phyloP scores from a whole-genome alignment of 164 flowering plant species.

The Umbilicus rupestris region DNA sequence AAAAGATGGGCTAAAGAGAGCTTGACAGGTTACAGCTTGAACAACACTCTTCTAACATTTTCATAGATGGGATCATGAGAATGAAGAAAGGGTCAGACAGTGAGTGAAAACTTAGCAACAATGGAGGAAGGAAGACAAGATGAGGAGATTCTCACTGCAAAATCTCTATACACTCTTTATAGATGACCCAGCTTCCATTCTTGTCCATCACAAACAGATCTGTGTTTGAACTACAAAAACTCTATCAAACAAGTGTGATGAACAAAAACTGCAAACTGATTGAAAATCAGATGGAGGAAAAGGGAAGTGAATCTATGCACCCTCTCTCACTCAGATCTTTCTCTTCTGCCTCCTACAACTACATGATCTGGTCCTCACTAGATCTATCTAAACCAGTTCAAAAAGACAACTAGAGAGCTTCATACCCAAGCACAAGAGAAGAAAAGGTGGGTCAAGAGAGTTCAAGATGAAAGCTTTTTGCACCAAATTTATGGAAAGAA shows the following conservation, averaged over 20 bases:
- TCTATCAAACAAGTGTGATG: not conserved
- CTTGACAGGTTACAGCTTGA: not conserved
- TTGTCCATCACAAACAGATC: not conserved
- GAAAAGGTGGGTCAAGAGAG: not conserved
- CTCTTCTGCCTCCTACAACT: not conserved
- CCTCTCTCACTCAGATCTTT: not conserved
- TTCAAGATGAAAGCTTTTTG: not conserved
- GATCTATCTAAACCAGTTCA: not conserved
- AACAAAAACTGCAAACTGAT: not conserved
- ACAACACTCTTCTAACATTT: not conserved
- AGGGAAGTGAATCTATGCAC: not conserved
- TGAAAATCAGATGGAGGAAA: not conserved
- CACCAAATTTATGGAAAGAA: not conserved
- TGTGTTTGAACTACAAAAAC: not conserved
- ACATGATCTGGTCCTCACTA: not conserved
- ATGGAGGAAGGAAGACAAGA: not conserved
- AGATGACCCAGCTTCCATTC: not conserved
- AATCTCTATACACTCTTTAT: not conserved
- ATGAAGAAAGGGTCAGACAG: not conserved
- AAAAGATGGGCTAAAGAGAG: not conserved
- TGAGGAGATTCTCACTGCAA: not conserved
- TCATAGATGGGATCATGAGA: constrained; percentile 5
- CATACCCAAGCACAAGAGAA: not conserved
- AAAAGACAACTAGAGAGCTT: not conserved
- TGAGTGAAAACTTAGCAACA: not conserved